Evolutionary conservation across 2,329 filamentous ascomycete genomes (phyloP), one percentile per base, ranked within the genome.

Genomic region (Remersonia thermophila): DNA sequence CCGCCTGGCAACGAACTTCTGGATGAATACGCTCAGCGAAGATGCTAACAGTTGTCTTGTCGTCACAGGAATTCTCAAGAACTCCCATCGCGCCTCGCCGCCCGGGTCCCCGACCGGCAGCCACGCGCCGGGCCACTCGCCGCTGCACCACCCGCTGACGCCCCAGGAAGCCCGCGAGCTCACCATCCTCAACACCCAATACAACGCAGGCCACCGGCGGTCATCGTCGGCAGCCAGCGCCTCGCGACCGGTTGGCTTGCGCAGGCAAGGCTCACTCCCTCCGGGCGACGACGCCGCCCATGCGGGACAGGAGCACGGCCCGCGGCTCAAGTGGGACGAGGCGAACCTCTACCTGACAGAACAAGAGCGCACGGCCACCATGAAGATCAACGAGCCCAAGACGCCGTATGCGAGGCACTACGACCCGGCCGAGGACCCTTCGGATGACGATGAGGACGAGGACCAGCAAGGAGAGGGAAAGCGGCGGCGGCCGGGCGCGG

Each of bases 301-400:
- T 41, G 62, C 65, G 25, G 58, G 63, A 28, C 58, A 64, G 31
- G 65, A 71, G 29, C 57, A 66, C 13, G 71, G 75, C 34, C 80
- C 83, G 44, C 79, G 86, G 44, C 69, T 98, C 48, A 94, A 95
- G 64, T 98, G 91, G 91, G 91, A 98, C 59, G 91, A 98, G 65
- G 91, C 84, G 31, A 98, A 98, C 55, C 72, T 98, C 23, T 98
- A 95, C 62, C 72, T 98, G 36, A 91, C 91, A 7, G 91, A 98
- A 63, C 89, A 96, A 60, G 85, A 96, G 61, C 87, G 83, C 60
- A 85, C 79, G 41, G 80, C 82, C 43, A 95, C 87, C 40, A 98
- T 98, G 91, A 98, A 96, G 69, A 98, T 98, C 47, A 83, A 86
- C 48, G 91, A 98, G 65, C 91, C 91, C 43, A 98, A 98, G 70